A percentile compares a stretch with the other conserved stretches of the same genome.
Evolutionary conservation across 208 protist genomes (phyloP).

Genomic region (Leishmania mexicana): DNA sequence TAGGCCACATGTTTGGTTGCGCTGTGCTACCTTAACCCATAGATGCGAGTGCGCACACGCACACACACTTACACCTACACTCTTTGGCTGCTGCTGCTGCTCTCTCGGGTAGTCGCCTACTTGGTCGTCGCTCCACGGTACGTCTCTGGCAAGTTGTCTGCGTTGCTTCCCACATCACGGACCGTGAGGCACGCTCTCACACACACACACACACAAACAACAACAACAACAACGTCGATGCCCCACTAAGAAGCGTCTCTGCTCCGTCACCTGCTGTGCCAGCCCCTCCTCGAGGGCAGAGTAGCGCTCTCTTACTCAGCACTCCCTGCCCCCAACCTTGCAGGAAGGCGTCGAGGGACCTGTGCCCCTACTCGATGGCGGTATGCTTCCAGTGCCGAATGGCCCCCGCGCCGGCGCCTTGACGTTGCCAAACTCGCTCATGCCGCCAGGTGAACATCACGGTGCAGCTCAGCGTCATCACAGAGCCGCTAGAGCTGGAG

Average conservation of each 20-base stretch:
- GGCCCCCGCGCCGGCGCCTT: constrained; percentile 8
- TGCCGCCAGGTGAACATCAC: constrained; percentile 55
- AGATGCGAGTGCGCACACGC: no score
- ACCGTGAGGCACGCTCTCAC: no score
- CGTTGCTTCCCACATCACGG: no score
- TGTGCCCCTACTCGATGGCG: constrained; percentile 5
- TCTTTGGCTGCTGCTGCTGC: no score
- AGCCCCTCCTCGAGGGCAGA: constrained; percentile 29
- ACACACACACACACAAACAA: not conserved
- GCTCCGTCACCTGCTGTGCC: constrained; percentile 45
- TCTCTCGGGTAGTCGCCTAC: no score
- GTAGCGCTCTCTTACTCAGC: constrained; percentile 10
- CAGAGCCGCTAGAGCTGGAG: constrained; percentile 25
- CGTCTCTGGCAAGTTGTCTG: no score
- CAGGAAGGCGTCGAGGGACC: constrained; percentile 10
- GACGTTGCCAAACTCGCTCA: constrained; percentile 47
- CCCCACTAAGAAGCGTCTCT: not conserved
- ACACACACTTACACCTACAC: no score
- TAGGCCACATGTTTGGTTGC: no score
- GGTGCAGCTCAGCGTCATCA: constrained; percentile 39
- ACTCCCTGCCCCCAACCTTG: constrained; percentile 24
- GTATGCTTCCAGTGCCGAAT: not conserved
- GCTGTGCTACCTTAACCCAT: no score
- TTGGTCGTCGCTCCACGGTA: no score
- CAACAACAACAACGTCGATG: not conserved